phyloP scores from a whole-genome alignment of 345 rosid species.

The Eucalyptus polybractea region DNA sequence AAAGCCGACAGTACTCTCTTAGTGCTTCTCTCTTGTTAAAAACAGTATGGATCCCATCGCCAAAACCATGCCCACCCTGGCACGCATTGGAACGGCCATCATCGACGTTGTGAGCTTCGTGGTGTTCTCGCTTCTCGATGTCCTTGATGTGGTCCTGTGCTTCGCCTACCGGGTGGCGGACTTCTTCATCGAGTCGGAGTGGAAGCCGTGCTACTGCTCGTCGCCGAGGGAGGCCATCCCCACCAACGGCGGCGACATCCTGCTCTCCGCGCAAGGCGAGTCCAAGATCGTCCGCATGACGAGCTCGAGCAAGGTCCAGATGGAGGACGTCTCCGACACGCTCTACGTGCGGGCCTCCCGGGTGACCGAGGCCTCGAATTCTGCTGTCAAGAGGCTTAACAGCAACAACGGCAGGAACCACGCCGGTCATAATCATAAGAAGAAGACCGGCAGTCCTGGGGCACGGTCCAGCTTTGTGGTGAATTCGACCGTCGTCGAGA shows the following conservation, averaged over 20 bases:
- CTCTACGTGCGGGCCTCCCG: slow-evolving; percentile 21
- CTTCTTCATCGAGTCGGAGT: slow-evolving; percentile 25
- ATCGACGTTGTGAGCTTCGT: slow-evolving; percentile 19
- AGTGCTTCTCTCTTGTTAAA: not conserved
- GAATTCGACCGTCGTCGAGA: slow-evolving; percentile 60
- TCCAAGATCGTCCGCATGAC: slow-evolving; percentile 14
- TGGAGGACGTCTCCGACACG: slow-evolving; percentile 37
- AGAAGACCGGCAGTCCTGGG: slow-evolving; percentile 18
- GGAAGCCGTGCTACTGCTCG: slow-evolving; percentile 34
- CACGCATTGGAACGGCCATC: not conserved
- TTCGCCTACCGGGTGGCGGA: slow-evolving; percentile 15
- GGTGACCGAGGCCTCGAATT: slow-evolving; percentile 13
- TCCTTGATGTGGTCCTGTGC: slow-evolving; percentile 23
- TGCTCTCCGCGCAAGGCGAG: slow-evolving; percentile 25
- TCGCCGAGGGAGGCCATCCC: slow-evolving; percentile 14
- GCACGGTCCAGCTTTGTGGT: slow-evolving; percentile 35
- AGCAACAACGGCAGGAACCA: slow-evolving; percentile 5
- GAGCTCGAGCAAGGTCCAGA: slow-evolving; percentile 15
- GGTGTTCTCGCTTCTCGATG: slow-evolving; percentile 28
- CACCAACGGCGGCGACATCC: slow-evolving; percentile 12
- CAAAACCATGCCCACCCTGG: not conserved
- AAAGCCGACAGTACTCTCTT: not conserved
- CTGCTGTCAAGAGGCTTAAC: not conserved
- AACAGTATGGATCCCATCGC: not conserved
- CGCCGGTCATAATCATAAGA: slow-evolving; percentile 13